These are phyloP conservation scores for Ophiocordyceps camponoti-leonardi DNA, from an alignment of 2,329 filamentous ascomycete genomes.

Conservation along the genomic window DNA sequence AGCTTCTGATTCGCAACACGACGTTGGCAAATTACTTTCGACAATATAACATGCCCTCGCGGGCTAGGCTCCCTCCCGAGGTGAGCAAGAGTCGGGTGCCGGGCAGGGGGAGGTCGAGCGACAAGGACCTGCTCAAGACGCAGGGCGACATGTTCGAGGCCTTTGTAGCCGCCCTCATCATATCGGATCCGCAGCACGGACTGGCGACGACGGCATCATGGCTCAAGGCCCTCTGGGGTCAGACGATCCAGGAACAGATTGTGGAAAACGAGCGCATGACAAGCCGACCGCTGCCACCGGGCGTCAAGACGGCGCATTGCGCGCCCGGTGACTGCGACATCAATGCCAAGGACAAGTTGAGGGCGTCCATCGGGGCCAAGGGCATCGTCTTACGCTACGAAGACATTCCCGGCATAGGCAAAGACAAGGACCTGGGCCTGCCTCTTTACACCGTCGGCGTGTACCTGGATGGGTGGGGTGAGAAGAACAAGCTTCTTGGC, in stretches of 20 bases:
- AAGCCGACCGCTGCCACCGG: neutral
- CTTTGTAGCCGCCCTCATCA: constrained; percentile 64
- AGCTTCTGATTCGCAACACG: constrained; percentile 64
- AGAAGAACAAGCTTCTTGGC: constrained; percentile 42
- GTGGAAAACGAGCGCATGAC: constrained; percentile 7
- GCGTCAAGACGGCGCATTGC: neutral
- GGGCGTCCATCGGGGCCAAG: constrained; percentile 28
- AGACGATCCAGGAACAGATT: constrained; percentile 40
- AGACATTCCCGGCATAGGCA: constrained; percentile 33
- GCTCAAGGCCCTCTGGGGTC: constrained; percentile 61
- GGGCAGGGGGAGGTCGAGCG: constrained; percentile 14
- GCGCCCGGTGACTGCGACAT: neutral
- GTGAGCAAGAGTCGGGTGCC: constrained; percentile 12
- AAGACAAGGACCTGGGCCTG: constrained; percentile 34
- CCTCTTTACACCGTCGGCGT: constrained; percentile 45
- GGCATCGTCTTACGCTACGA: constrained; percentile 45
- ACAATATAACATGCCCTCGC: constrained; percentile 52
- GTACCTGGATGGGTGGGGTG: constrained; percentile 53
- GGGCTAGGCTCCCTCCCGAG: constrained; percentile 37
- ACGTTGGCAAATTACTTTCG: constrained; percentile 54
- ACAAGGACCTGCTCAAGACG: constrained; percentile 49
- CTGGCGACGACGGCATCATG: constrained; percentile 45
- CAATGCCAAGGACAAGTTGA: constrained; percentile 14
- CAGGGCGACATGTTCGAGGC: constrained; percentile 82
- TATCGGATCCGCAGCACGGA: constrained; percentile 48